phyloP scores from a whole-genome alignment of 257 asterid species.

The Penstemon eatonii region DNA sequence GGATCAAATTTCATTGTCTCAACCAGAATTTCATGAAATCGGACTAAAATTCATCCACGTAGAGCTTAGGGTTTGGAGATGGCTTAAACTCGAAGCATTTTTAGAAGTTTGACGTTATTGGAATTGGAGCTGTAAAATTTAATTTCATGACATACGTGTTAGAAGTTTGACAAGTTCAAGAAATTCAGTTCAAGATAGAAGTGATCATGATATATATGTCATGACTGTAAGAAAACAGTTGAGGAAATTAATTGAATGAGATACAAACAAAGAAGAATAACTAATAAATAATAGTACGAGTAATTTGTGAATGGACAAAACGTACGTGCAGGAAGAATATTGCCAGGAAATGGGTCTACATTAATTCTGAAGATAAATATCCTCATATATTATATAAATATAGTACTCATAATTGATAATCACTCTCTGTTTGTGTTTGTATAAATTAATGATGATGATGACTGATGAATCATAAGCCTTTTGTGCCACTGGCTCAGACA shows the following conservation, averaged over 20 bases:
- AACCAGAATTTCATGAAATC: too few species aligned
- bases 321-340: too few species aligned
- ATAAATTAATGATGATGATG: conserved; percentile 18
- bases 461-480: neutral
- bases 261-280: neutral
- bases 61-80: too few species aligned
- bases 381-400: too few species aligned
- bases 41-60: too few species aligned
- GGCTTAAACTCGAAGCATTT: too few species aligned
- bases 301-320: neutral
- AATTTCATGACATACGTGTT: neutral
- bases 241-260: neutral
- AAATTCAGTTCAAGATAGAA: conserved; percentile 7
- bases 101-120: too few species aligned
- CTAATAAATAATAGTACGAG: too few species aligned
- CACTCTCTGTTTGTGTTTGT: neutral
- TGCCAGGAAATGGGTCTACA: neutral
- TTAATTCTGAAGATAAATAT: neutral
- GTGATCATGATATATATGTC: neutral
- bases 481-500: conserved; percentile 5
- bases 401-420: too few species aligned
- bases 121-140: too few species aligned
- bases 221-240: neutral
- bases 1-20: too few species aligned
- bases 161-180: conserved; percentile 2